Base-by-base conservation (phyloP, 768 basidiomycete species). In the Coprinopsis sp. region DNA sequence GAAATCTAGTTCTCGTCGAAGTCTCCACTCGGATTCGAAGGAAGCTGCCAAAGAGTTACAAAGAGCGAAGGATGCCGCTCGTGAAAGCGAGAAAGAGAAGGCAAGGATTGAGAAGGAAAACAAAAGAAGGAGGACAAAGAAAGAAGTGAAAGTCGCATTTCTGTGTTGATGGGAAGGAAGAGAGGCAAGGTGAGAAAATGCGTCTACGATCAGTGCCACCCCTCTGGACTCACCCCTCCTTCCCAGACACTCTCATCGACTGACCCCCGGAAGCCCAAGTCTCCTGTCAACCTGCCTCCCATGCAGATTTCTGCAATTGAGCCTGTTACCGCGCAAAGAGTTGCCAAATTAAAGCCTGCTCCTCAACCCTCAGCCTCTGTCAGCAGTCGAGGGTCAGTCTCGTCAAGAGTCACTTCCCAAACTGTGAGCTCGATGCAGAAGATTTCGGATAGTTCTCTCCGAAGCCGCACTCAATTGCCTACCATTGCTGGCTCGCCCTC, bases 401-500 rank as follows among this genome's bases (percentile, higher is more conserved):
- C 79, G 1, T 83, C 85, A 46, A 73, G 87, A 34, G 69, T 79
- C 43, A 87, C 84, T n/a, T 77, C 87, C 1, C 90, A 91, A 56
- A 91, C 91, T 23, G 78, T 81, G 50, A 91, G 86, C 59, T 90
- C 89, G 2, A 78, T 91, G 81, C 87, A 88, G 61, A 91, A 91
- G 60, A 85, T 85, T 48, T 89, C 90, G 11, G 90, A 92, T 60
- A 70, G 81, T 5, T 91, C 90, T 24, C 75, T 91, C 43, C 84
- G 90, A 18, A 77, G 67, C 42, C 81, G 87, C 50, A 79, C 81
- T 58, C 80, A 84, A 54, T 69, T 95, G 8, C 92, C 91, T 7
- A 93, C 93, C 10, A 95, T 95, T 46, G 91, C 92, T 24, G 93
- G 93, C 25, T 94, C 92, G 3, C 93, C 93, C 3, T 94, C 92